Evolutionary conservation across 495 filamentous ascomycete genomes (phyloP).

Genomic region (Aspergillus coremiiformis): DNA sequence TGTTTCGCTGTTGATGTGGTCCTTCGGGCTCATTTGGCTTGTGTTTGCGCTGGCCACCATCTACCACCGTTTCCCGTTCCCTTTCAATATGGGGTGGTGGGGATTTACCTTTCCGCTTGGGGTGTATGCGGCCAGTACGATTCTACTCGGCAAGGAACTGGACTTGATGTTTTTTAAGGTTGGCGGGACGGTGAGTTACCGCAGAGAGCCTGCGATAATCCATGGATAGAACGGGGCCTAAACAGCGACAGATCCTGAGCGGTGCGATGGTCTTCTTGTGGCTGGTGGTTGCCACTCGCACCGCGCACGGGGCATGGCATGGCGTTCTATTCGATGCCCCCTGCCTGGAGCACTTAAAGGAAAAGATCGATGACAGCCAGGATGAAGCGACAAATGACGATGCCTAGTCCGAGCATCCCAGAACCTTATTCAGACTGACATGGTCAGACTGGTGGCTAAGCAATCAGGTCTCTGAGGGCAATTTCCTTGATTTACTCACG

Average conservation of each 20-base stretch:
- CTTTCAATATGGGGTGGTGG: constrained; percentile 61
- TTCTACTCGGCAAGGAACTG: constrained; percentile 38
- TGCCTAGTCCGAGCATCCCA: constrained; percentile 3
- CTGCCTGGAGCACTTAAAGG: constrained; percentile 37
- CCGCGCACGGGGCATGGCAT: constrained; percentile 29
- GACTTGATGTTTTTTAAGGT: constrained; percentile 44
- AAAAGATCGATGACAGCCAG: constrained; percentile 15
- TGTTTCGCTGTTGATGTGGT: constrained; percentile 41
- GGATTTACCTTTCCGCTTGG: constrained; percentile 53
- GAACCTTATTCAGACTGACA: background rate
- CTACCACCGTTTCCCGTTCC: constrained; percentile 34
- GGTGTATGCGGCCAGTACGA: constrained; percentile 46
- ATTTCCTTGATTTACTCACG: background rate
- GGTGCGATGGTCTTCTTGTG: constrained; percentile 36
- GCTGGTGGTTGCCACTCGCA: constrained; percentile 34
- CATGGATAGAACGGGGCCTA: background rate
- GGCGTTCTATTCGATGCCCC: constrained; percentile 42
- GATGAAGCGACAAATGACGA: constrained; percentile 2
- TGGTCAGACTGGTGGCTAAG: background rate
- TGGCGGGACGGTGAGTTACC: constrained; percentile 35
- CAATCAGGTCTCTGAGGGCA: background rate
- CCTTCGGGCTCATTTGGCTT: constrained; percentile 44
- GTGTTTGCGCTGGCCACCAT: constrained; percentile 40
- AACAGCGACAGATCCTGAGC: constrained; percentile 26
- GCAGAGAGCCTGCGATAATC: background rate